Conservation (phyloP, 108 stramenopile species). For the Skeletonema tropicum region DNA sequence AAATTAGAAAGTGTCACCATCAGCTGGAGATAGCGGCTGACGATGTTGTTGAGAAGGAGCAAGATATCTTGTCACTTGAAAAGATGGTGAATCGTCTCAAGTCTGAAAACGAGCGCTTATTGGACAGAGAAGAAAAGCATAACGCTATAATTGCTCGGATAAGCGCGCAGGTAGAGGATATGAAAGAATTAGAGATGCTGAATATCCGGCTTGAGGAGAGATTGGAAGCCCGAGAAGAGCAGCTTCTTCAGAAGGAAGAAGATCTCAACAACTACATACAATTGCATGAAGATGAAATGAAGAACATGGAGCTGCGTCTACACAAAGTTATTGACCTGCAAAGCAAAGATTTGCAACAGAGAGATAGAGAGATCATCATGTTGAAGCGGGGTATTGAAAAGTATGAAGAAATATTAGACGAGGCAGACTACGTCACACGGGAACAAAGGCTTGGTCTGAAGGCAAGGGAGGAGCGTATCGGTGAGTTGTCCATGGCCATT, state of each 20-base stretch:
- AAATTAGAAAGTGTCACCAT: slow-evolving; percentile 4
- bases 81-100: slow-evolving; percentile 10
- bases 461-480: slow-evolving; percentile 13
- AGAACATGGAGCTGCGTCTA: slow-evolving; percentile 13
- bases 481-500: slow-evolving; percentile 23
- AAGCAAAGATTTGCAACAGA: slow-evolving; percentile 17
- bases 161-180: neutral
- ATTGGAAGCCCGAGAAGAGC: slow-evolving; percentile 12
- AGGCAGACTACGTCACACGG: slow-evolving; percentile 27
- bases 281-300: slow-evolving; percentile 15
- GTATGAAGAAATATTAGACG: slow-evolving; percentile 29
- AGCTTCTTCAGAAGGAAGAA: slow-evolving; percentile 28
- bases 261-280: neutral
- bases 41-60: slow-evolving; percentile 17
- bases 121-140: slow-evolving; percentile 19
- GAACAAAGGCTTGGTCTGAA: slow-evolving; percentile 16
- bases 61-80: slow-evolving; percentile 12
- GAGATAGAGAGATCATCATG: slow-evolving; percentile 20
- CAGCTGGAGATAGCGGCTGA: slow-evolving; percentile 6
- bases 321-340: slow-evolving; percentile 30
- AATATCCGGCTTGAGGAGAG: slow-evolving; percentile 27
- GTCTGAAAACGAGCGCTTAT: slow-evolving; percentile 12
- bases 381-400: slow-evolving; percentile 19
- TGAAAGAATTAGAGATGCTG: slow-evolving; percentile 8
- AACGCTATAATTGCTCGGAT: slow-evolving; percentile 13